phyloP scores from a whole-genome alignment of 2,329 filamentous ascomycete genomes.

The Nothophaeocryptopus gaeumannii region DNA sequence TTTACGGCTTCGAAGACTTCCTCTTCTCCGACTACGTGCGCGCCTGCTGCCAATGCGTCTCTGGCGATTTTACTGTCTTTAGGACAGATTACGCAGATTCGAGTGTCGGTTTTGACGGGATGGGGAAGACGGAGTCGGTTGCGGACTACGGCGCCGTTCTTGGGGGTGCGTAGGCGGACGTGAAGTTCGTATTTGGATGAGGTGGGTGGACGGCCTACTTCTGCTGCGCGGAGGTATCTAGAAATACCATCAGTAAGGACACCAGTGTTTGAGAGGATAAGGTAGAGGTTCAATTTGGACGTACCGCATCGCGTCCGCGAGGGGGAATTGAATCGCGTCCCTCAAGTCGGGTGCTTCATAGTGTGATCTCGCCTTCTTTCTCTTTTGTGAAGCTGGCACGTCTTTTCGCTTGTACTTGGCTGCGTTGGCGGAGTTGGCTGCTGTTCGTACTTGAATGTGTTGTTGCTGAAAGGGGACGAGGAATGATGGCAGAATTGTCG shows the following conservation, averaged over 20 bases:
- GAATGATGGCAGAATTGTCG: constrained; percentile 17
- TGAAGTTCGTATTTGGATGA: constrained; percentile 84
- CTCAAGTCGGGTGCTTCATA: constrained; percentile 64
- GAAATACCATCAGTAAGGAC: neutral
- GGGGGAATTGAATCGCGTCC: constrained; percentile 68
- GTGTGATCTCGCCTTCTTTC: constrained; percentile 63
- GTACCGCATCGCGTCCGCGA: constrained; percentile 91
- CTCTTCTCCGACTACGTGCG: constrained; percentile 79
- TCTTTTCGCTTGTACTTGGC: constrained; percentile 45
- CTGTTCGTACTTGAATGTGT: constrained; percentile 41
- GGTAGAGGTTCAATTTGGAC: neutral
- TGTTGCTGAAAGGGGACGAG: constrained; percentile 29
- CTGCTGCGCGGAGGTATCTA: constrained; percentile 86
- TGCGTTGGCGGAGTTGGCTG: constrained; percentile 39
- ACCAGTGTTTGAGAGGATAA: neutral
- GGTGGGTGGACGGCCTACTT: constrained; percentile 76
- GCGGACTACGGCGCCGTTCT: constrained; percentile 82
- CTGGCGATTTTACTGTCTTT: constrained; percentile 71
- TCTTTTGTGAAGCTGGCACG: constrained; percentile 52
- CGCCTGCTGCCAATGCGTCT: constrained; percentile 74
- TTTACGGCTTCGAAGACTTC: constrained; percentile 77
- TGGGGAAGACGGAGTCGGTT: constrained; percentile 86
- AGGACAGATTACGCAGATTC: constrained; percentile 88
- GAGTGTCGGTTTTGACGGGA: constrained; percentile 81
- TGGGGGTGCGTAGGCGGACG: constrained; percentile 76